These are phyloP conservation scores for Hirschfeldia incana DNA, from an alignment of 345 rosid species.

Conservation along the genomic window DNA sequence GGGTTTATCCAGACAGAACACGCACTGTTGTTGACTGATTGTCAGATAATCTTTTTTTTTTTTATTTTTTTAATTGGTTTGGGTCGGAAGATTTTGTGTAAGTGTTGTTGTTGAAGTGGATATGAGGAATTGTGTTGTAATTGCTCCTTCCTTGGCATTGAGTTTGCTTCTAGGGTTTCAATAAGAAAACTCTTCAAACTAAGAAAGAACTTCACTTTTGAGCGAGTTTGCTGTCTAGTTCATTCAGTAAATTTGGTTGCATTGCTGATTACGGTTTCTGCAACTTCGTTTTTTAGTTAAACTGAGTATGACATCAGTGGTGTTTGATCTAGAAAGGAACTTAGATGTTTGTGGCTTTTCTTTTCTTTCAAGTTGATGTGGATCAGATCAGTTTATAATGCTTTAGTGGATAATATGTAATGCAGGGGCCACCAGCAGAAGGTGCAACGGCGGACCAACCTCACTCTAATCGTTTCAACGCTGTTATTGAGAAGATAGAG, in stretches of 20 bases:
- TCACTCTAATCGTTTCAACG: conserved; percentile 71
- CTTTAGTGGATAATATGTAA: conserved; percentile 2
- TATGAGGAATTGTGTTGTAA: not conserved
- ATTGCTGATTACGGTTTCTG: not conserved
- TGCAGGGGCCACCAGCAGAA: conserved; percentile 56
- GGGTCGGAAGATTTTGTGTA: not conserved
- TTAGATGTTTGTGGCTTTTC: no score
- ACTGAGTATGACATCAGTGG: not conserved
- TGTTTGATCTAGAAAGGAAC: not conserved
- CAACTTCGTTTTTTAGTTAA: not conserved
- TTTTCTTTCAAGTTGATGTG: no score
- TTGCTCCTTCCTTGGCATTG: not conserved
- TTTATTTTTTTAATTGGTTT: not conserved
- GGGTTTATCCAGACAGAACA: not conserved
- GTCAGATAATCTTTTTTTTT: not conserved
- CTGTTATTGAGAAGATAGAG: conserved; percentile 95
- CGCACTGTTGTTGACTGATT: not conserved
- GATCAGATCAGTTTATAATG: not conserved
- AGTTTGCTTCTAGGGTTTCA: not conserved
- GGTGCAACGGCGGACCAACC: conserved; percentile 57
- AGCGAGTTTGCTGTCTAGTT: not conserved
- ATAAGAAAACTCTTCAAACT: not conserved
- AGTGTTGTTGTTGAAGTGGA: not conserved
- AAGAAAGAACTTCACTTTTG: not conserved
- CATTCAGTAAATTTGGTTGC: not conserved